Evolutionary conservation across 306 rosid genomes (phyloP), one percentile per base, ranked within the genome.

Genomic region (Citrullus colocynthis): DNA sequence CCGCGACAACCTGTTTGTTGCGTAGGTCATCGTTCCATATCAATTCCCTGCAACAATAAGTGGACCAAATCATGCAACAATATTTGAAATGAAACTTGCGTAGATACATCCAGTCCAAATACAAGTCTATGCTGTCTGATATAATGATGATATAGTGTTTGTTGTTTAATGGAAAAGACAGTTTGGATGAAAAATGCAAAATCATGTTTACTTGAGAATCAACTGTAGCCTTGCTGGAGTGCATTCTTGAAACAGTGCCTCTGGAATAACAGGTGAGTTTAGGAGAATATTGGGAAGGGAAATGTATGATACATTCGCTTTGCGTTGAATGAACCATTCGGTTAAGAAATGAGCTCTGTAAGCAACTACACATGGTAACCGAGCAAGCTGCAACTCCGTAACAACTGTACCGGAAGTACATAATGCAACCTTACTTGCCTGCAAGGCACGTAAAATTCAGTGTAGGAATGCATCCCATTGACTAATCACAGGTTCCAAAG

Each of bases 381-480:
- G 88, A 49, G 96, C 95, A 85, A 94, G 92, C 85, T 94, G 96
- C 86, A 90, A 76, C 90, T 90, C 97, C 59, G 86, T 83, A 72
- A 92, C 90, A 59, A 85, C 96, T 13, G 98, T 92, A 73, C 98
- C 98, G 14, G 97, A 95, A 78, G 98, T 81, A 80, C 98, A 95
- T 75, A 95, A 83, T 0, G 97, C 97, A 70, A 87, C 96, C 75
- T 63, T 90, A 79, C 98, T 90, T 9, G 96, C 98, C 97, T 92
- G 91, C 78, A 83, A 87, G 55, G 15, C 34, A 80, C 45, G 61
- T 17, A 20, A 42, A 16, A 3, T 48, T 57, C 20, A 34, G 44
- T 41, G n/a, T 57, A 44, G 57, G 57, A 76, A 11, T 70, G 9
- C 41, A 44, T 75, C 15, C 8, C 15, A 72, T 11, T 45, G 6